Evolutionary conservation across 1,284 basidiomycete species (phyloP).

Genomic region (Ganoderma lingzhi): DNA sequence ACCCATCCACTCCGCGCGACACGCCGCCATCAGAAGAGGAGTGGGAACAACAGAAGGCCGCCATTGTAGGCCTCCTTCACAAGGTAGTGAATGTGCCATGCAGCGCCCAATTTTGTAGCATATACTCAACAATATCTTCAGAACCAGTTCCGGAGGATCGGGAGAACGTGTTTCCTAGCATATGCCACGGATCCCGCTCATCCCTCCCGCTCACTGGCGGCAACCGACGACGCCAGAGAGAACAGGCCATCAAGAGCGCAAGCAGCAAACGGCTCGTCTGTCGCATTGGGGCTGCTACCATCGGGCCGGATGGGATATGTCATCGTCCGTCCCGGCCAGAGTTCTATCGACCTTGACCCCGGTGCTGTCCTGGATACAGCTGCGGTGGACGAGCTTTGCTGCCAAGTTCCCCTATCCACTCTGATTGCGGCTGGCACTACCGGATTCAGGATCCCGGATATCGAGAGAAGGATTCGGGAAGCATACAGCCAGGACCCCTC

Average conservation of each 20-base stretch:
- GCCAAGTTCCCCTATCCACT: background rate
- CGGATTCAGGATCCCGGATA: background rate
- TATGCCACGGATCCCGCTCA: slow-evolving; percentile 19
- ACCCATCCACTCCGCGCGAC: background rate
- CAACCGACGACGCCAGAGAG: slow-evolving; percentile 14
- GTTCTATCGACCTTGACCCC: background rate
- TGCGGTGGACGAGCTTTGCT: background rate
- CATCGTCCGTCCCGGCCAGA: background rate
- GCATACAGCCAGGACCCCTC: slow-evolving; percentile 13
- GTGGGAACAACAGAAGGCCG: background rate
- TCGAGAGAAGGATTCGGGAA: slow-evolving; percentile 6
- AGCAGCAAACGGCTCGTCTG: background rate
- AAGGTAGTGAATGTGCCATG: slow-evolving; percentile 20
- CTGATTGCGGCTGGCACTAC: background rate
- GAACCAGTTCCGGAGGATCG: slow-evolving; percentile 25
- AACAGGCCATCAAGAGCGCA: background rate
- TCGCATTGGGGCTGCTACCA: background rate
- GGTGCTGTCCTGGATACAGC: background rate
- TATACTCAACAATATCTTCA: background rate
- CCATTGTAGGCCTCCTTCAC: slow-evolving; percentile 23
- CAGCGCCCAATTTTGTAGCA: background rate
- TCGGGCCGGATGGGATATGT: background rate
- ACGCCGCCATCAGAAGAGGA: slow-evolving; percentile 1
- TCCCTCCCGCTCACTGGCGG: slow-evolving; percentile 18
- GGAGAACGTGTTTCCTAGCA: slow-evolving; percentile 22